Evolutionary conservation across 345 rosid species (phyloP), one percentile per base, ranked within the genome.

Genomic region (Citrus unshiu): DNA sequence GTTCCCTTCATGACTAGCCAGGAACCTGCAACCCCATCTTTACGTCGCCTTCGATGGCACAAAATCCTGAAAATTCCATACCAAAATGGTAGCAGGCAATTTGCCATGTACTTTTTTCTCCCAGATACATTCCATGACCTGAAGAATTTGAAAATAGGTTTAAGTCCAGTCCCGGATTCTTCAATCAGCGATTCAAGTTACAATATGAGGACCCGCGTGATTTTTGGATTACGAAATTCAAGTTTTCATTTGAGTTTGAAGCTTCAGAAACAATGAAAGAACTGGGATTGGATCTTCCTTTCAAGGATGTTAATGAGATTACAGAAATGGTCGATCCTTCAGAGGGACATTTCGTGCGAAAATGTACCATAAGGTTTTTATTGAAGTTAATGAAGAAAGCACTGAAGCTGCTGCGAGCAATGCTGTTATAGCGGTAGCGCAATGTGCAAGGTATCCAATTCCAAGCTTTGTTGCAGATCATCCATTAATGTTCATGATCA

Each of bases 321-420:
- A 24, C 56, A 34, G 72, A 68, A 12, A 40, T 82, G 21, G 74
- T 51, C 18, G 46, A 82, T 66, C 60, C 67, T 32, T 29, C 77
- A 0, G 0, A 24, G 14, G 10, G 35, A 35, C 72, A 80, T n/a
- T 37, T 10, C 14, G 65, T 5, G 71, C 75, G n/a, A 58, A 68
- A 19, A 43, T 88, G 40, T 79, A 74, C 57, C 88, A 77, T 27
- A 83, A 84, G 73, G 76, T 85, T 0, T 86, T 16, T 29, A 80
- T 88, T 59, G 89, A 88, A 74, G 86, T 84, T 13, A 80, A 80
- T 65, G 86, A 86, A 75, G 83, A 81, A 77, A 84, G 86, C 34
- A 79, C 85, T 14, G 84, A 88, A 81, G 89, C 84, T 14, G 82
- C 79, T 5, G 79, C 85, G 9, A 51, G 69, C 37, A 35, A 76